Evolutionary conservation across 106 monocot species (phyloP), one percentile per base, ranked within the genome.

Genomic region (Apostasia ramifera): DNA sequence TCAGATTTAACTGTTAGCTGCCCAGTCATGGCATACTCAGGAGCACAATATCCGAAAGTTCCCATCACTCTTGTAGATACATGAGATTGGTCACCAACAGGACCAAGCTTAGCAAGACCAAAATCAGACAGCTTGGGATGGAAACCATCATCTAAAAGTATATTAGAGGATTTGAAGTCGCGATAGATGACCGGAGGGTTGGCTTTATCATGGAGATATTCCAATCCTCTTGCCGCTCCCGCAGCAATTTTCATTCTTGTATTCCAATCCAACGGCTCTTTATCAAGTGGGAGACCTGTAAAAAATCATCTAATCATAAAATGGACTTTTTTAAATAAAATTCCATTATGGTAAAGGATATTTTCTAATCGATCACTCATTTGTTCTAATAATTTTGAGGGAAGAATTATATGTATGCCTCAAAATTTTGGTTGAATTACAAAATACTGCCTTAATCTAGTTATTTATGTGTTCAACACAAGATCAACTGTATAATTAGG

Each of bases 61-160:
- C 26, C 26, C 26, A 26, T 26, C 26, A 26, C 26, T 26, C 26
- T 26, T 26, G 26, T 26, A 26, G 83, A 79, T 42, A 83, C 83
- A 73, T 83, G 83, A 39, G 83, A 76, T 47, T 83, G 79, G 43
- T 68, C 68, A 41, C 68, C 68, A 11, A 43, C n/a, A 1, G 68
- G 68, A 12, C 68, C 68, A 8, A 52, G 84, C 45, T 84, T 84
- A 46, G 84, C 84, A 44, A 84, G 80, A 7, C 84, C 84, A 66
- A 84, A 84, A 59, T 84, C 84, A 41, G 84, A 84, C 43, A 84
- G 73, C 15, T 84, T 84, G 8, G 83, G 83, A 12, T 80, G 83
- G 68, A 65, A 80, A 4, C 69, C 73, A 58, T 79, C 79, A 66
- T 73, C 83, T 53, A 83, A 67, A 55, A 83, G 56, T 47, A 83